Evolutionary conservation across 306 rosid genomes (phyloP), one percentile per base, ranked within the genome.

Genomic region (Dalbergia cochinchinensis): DNA sequence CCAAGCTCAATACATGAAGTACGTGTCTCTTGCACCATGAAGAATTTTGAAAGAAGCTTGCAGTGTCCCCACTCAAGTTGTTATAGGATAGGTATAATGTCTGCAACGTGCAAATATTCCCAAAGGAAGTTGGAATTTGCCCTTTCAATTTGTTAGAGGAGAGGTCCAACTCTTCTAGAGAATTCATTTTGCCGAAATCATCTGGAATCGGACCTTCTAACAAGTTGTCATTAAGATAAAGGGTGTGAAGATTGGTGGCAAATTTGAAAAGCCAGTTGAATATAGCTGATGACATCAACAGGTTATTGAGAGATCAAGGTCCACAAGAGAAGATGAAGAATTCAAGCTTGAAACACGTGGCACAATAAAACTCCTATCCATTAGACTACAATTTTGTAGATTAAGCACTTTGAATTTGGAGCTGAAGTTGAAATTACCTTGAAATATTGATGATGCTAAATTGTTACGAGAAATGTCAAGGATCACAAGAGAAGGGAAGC

Each of bases 141-240:
- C 85, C 72, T 11, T 68, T 48, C 4, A 75, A 6, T 0, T 68
- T 68, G 57, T 75, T 82, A 5, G 0, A 0, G 0, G 0, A 0
- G 0, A 75, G 51, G 2, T 0, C 0, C 0, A 82, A 39, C 37
- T 2, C 0, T 50, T 69, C 16, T 6, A 82, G 66, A 11, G 76
- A 65, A 15, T 20, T 74, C 71, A 81, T 74, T 66, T 47, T 74
- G 3, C 53, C 80, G 58, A 74, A 67, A 34, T 0, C n/a, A 44
- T 57, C 0, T n/a, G 84, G 84, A 74, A 74, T 74, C 3, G 70
- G 42, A 33, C 76, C 64, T 48, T n/a, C 41, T 18, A 81, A 69
- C 22, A 34, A 34, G 41, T 74, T 81, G 0, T 0, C 0, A 1
- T 0, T 0, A 14, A 76, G 63, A 31, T 0, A 0, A 39, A 77